Conservation (phyloP, 805 yeast species). For the Hanseniaspora lachancei region DNA sequence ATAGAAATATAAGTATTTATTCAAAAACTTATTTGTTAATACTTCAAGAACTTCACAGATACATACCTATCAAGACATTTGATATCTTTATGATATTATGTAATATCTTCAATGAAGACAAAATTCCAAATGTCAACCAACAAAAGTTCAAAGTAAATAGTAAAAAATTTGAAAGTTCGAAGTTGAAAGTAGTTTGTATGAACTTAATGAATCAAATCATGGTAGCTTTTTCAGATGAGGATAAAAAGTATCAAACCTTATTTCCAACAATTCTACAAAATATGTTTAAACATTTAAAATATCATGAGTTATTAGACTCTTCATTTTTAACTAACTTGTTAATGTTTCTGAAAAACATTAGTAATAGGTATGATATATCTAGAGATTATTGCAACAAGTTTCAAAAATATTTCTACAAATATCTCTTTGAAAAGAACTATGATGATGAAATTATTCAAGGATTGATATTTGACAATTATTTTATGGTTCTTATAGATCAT, state of each 20-base stretch:
- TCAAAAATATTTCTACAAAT: slow-evolving; percentile 9
- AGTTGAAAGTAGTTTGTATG: slow-evolving; percentile 24
- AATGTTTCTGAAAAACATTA: slow-evolving; percentile 18
- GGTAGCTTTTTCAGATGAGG: slow-evolving; percentile 25
- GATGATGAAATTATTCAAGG: background rate
- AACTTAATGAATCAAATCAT: slow-evolving; percentile 24
- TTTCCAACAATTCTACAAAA: slow-evolving; percentile 24
- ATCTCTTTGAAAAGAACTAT: background rate
- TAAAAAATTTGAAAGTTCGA: slow-evolving; percentile 18
- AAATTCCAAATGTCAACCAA: slow-evolving; percentile 16
- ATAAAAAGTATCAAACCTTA: slow-evolving; percentile 27
- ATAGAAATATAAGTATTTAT: background rate
- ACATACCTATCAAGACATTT: slow-evolving; percentile 20
- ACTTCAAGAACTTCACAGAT: slow-evolving; percentile 2
- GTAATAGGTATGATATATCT: slow-evolving; percentile 16
- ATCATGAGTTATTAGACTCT: slow-evolving; percentile 26
- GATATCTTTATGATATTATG: slow-evolving; percentile 23
- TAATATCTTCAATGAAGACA: slow-evolving; percentile 24
- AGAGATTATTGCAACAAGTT: slow-evolving; percentile 13
- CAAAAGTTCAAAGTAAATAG: slow-evolving; percentile 20
- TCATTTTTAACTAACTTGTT: slow-evolving; percentile 21
- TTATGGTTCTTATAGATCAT: background rate
- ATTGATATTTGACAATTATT: background rate
- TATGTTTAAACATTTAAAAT: slow-evolving; percentile 26
- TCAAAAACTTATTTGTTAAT: slow-evolving; percentile 6